A percentile compares a stretch with the other conserved stretches of the same genome.
Evolutionary conservation across 495 filamentous ascomycete species (phyloP).

Genomic region (Aspergillus egyptiacus): DNA sequence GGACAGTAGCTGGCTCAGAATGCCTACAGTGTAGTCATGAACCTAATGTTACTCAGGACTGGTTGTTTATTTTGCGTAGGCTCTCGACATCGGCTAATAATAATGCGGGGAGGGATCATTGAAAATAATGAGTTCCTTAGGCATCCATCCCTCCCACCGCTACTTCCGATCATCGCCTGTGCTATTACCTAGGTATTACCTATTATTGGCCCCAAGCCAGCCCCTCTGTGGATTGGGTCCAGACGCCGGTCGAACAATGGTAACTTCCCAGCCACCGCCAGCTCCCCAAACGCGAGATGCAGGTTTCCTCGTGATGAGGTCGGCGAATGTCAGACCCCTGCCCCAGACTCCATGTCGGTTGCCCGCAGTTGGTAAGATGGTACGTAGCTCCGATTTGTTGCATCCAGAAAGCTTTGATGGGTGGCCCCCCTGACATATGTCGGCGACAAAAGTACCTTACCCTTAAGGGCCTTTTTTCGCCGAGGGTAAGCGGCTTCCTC

Average conservation of each 20-base stretch:
- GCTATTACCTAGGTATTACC: too few relatives aligned
- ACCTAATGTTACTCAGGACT: too few relatives aligned
- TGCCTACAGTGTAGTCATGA: too few relatives aligned
- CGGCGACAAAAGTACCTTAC: neutral
- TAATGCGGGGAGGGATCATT: too few relatives aligned
- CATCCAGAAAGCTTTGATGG: constrained; percentile 7
- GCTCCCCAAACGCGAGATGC: neutral
- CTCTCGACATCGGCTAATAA: too few relatives aligned
- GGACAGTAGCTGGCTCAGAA: too few relatives aligned
- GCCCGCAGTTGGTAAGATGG: too few relatives aligned
- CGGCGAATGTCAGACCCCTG: neutral
- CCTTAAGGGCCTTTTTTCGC: too few relatives aligned
- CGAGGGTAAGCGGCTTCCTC: neutral
- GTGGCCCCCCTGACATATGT: neutral
- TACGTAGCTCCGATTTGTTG: constrained; percentile 3
- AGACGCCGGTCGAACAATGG: neutral
- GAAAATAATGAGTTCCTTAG: too few relatives aligned
- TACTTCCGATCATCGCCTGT: neutral
- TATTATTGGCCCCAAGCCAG: neutral
- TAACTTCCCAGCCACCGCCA: neutral
- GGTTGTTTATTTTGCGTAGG: too few relatives aligned
- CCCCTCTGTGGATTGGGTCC: neutral
- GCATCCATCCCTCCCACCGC: too few relatives aligned
- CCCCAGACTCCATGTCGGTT: neutral
- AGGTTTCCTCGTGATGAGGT: neutral